Evolutionary conservation across 2,329 filamentous ascomycete genomes (phyloP).

Genomic region (Penicillium glabrum): DNA sequence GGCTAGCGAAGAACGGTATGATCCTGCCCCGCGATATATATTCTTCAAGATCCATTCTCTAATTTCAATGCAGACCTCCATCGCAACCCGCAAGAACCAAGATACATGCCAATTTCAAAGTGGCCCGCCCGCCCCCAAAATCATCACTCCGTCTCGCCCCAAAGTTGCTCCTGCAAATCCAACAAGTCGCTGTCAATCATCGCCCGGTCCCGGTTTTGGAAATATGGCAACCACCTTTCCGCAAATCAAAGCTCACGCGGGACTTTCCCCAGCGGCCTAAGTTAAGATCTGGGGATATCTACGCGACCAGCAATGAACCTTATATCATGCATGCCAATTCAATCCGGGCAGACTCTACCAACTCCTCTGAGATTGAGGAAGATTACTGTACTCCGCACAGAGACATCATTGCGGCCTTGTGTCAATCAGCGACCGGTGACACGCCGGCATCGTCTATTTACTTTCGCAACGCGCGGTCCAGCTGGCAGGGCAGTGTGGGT

Average conservation of each 20-base stretch:
- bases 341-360: neutral
- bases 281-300: slow-evolving; percentile 27
- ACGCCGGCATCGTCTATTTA: slow-evolving; percentile 9
- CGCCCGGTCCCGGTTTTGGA: slow-evolving; percentile 32
- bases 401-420: slow-evolving; percentile 21
- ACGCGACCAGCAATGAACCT: slow-evolving; percentile 28
- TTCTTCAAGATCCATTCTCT: neutral
- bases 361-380: neutral
- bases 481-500: slow-evolving; percentile 15
- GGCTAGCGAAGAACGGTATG: slow-evolving; percentile 23
- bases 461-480: slow-evolving; percentile 17
- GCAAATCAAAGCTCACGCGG: slow-evolving; percentile 24
- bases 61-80: neutral
- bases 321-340: slow-evolving; percentile 14
- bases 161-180: slow-evolving; percentile 33
- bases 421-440: slow-evolving; percentile 3
- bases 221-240: slow-evolving; percentile 30
- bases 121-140: slow-evolving; percentile 33
- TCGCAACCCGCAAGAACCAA: slow-evolving; percentile 14
- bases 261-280: slow-evolving; percentile 22
- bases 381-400: slow-evolving; percentile 1
- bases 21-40: neutral
- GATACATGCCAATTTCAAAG: slow-evolving; percentile 28
- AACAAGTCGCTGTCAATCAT: slow-evolving; percentile 26
- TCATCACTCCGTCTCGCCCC: slow-evolving; percentile 28